Evolutionary conservation across 495 filamentous ascomycete species (phyloP).

Genomic region (Alectoria sarmentosa): DNA sequence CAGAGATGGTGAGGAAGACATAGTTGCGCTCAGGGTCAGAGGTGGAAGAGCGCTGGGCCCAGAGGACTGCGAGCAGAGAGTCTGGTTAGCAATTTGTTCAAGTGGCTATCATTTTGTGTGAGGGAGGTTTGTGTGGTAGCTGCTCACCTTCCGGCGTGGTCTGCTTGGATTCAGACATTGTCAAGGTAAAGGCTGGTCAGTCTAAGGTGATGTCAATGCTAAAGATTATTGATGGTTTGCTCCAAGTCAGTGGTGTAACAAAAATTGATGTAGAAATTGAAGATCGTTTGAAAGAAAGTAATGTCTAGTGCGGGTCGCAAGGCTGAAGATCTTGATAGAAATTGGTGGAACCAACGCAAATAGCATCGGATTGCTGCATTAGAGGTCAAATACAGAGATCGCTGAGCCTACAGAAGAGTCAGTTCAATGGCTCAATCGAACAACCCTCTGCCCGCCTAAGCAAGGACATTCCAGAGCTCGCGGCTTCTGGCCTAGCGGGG

Average conservation of each 20-base stretch:
- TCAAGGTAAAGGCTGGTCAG: neutral
- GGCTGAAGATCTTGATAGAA: constrained; percentile 12
- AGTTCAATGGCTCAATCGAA: neutral
- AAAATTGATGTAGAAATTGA: neutral
- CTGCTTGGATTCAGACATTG: constrained; percentile 25
- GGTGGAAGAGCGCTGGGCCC: constrained; percentile 90
- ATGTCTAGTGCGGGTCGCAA: neutral
- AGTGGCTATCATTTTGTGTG: constrained; percentile 9
- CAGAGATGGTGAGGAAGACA: constrained; percentile 84
- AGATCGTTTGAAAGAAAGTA: neutral
- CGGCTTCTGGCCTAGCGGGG: neutral
- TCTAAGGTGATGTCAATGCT: neutral
- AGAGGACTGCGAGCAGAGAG: constrained; percentile 58
- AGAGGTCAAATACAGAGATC: neutral
- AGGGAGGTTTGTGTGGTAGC: neutral
- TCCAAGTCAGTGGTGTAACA: neutral
- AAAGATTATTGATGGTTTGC: neutral
- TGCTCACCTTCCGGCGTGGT: constrained; percentile 31
- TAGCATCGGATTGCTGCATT: neutral
- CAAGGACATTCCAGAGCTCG: constrained; percentile 3
- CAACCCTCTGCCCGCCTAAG: neutral
- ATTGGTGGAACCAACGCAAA: neutral
- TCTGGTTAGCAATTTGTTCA: neutral
- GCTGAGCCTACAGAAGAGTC: neutral
- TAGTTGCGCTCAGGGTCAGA: constrained; percentile 79